Evolutionary conservation across 495 filamentous ascomycete species (phyloP), one percentile per base, ranked within the genome.

Genomic region (Aspergillus heteromorphus): DNA sequence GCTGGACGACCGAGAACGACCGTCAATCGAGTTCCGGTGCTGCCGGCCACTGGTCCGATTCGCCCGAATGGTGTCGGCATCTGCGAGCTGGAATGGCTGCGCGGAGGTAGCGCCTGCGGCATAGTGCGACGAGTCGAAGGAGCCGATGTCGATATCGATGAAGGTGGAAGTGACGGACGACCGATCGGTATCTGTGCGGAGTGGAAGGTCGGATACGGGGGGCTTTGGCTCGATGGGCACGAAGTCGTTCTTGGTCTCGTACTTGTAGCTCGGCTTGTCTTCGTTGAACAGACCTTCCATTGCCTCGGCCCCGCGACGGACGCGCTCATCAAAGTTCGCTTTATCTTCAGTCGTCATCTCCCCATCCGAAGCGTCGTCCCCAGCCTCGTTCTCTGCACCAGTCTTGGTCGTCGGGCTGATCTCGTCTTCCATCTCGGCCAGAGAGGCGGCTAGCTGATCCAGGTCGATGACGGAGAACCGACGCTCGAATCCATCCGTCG

Each of bases 401-500:
- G 62, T 48, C 1, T 60, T 58, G n/a, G 60, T 57, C n/a, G 60
- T 58, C 14, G 68, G 61, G 29, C 64, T 69, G 49, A 71, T 62
- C 16, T 70, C 47, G 18, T 67, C 58, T 47, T 72, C 67, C 49
- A 75, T 62, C 43, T 73, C 65, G 17, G 73, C 73, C 18, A 77
- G 45, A 6, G 69, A 72, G 10, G 70, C 69, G 20, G 74, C 76
- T 11, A 79, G 59, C 56, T 77, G 63, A 49, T 77, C 72, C 13
- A 78, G 58, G 47, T 78, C 73, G 38, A 77, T 71, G 30, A 75
- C 73, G 2, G 74, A 76, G 40, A 76, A 77, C 34, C 74, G 61
- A 53, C 83, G 78, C 62, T 95, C 87, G 65, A 96, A 95, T 9
- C 84, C 87, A 51, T 88, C 85, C 0, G 89, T 93, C 0, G 87